Percentiles rank a stretch among this genome's conserved stretches.
Evolutionary conservation across 1,284 basidiomycete genomes (phyloP).

Genomic region (Papiliotrema flavescens): DNA sequence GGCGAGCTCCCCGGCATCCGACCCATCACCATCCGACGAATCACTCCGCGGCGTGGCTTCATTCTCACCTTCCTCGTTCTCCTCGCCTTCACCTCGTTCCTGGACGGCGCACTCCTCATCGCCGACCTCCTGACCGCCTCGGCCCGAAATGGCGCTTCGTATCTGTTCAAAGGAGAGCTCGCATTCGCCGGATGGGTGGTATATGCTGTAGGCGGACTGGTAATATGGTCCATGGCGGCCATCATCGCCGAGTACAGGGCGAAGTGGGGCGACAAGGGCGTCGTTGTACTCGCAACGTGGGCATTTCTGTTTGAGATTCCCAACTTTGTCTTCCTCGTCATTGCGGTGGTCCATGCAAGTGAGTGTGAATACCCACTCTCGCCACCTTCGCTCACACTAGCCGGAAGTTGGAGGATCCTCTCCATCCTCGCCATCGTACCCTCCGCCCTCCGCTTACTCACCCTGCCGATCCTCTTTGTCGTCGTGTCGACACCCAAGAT

Average conservation of each 20-base stretch:
- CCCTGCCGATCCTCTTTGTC: constrained; percentile 33
- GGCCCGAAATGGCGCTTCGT: constrained; percentile 1
- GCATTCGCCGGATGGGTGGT: constrained; percentile 18
- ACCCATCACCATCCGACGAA: constrained; percentile 36
- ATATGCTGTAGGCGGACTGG: constrained; percentile 33
- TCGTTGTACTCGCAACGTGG: constrained; percentile 27
- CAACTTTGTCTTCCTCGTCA: constrained; percentile 33
- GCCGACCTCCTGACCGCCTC: constrained; percentile 21
- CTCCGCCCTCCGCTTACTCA: constrained; percentile 29
- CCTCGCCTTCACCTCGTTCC: constrained; percentile 25
- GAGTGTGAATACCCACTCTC: constrained; percentile 12
- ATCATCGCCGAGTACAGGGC: constrained; percentile 33
- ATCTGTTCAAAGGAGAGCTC: constrained; percentile 3
- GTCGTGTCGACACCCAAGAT: constrained; percentile 32
- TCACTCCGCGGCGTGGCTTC: constrained; percentile 36
- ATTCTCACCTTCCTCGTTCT: constrained; percentile 30
- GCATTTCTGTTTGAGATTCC: constrained; percentile 35
- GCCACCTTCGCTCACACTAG: background rate
- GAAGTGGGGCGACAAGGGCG: constrained; percentile 28
- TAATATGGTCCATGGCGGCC: constrained; percentile 29
- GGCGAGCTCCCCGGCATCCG: constrained; percentile 26
- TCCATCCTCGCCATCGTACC: constrained; percentile 35
- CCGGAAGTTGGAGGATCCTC: constrained; percentile 23
- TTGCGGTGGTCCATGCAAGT: constrained; percentile 28
- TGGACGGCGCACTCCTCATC: constrained; percentile 27